Base-by-base conservation (phyloP, 225 moss, liverwort and hornwort genomes). In the Ulota crispa region DNA sequence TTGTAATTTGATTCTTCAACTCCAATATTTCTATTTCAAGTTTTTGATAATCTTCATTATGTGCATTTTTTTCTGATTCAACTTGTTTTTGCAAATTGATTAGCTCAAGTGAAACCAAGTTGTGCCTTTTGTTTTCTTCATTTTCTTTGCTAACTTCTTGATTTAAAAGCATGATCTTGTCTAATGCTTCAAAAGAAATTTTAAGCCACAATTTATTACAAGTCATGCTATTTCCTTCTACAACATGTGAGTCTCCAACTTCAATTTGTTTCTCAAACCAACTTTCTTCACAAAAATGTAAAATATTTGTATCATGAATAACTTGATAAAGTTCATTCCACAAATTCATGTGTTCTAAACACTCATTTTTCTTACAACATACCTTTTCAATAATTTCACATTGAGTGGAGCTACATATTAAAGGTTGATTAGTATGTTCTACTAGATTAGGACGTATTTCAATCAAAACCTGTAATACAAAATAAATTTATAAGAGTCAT, bases 291-390 rank as follows among this genome's bases (percentile, higher is more conserved):
- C 8, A 50, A 71, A 21, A 52, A 1, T 53, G 54, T 1, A 16
- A n/a, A 10, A 9, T 9, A 72, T 76, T 15, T 20, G 9, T 18
- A 68, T 81, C 27, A 62, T 84, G n/a, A 28, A 87, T 68, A 34
- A 55, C 21, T 84, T 87, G 19, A 63, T 80, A 7, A 37, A 87
- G 68, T 55, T 83, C 43, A 23, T 81, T 81, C 87, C 87, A 87
- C 10, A 87, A 61, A 54, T 53, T 43, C 63, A 81, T 78, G 7
- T 87, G 80, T 20, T 84, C 9, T 53, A 67, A 60, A 62, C 16
- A 80, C 4, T 3, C 9, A 5, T 20, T 36, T 73, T 3, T 45
- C 1, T 23, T 31, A 54, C 42, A 62, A 77, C 2, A 7, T 5
- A 10, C 15, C 15, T 16, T 45, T 41, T 81, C 54, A 26, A 78